These are phyloP conservation scores for Vaucheria bursata DNA, from an alignment of 352 stramenopile genomes.

Conservation along the genomic window DNA sequence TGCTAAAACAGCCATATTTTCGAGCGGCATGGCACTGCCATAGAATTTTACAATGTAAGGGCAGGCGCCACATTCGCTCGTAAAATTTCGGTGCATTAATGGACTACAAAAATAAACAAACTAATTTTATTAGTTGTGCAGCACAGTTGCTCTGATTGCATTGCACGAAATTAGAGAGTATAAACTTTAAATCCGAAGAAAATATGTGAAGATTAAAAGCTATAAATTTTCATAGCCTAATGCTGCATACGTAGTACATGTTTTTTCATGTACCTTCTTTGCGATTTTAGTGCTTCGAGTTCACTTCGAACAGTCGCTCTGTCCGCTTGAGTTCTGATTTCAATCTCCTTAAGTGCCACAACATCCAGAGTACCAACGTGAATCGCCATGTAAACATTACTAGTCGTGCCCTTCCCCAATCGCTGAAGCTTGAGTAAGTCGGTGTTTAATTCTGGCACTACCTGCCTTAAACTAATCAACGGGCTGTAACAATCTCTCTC, in stretches of 20 bases:
- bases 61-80: not conserved
- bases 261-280: not conserved
- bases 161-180: too few relatives aligned
- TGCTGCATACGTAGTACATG: too few relatives aligned
- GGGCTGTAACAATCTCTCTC: not conserved
- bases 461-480: not conserved
- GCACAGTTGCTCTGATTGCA: too few relatives aligned
- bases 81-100: not conserved
- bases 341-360: not conserved
- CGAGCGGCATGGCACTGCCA: not conserved
- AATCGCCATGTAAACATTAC: not conserved
- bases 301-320: not conserved
- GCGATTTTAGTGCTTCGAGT: not conserved
- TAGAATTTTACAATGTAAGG: not conserved
- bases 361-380: not conserved
- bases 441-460: not conserved
- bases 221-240: too few relatives aligned
- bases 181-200: too few relatives aligned
- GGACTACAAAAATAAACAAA: not conserved
- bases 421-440: not conserved
- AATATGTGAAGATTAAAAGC: too few relatives aligned
- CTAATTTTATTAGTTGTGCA: too few relatives aligned
- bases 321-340: not conserved
- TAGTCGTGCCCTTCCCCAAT: not conserved
- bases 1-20: not conserved